Evolutionary conservation across 352 stramenopile species (phyloP).

Genomic region (Phytophthora rubi): DNA sequence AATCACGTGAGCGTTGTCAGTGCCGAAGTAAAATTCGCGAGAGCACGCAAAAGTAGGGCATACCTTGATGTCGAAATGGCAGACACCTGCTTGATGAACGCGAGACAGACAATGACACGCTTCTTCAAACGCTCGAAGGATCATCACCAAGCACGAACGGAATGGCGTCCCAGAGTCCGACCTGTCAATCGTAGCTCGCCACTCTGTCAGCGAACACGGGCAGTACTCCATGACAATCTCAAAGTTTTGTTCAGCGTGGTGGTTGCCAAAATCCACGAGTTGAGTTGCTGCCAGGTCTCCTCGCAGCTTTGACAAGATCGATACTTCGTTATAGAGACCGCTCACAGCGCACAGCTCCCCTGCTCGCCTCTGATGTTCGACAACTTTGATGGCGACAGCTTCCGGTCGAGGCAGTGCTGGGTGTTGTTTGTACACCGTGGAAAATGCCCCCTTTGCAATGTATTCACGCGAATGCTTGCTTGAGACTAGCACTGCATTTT

Average conservation of each 20-base stretch:
- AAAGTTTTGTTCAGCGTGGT: slow-evolving; percentile 44
- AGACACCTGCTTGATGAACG: slow-evolving; percentile 53
- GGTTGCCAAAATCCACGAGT: slow-evolving; percentile 67
- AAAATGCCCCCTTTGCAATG: slow-evolving; percentile 58
- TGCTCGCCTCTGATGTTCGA: slow-evolving; percentile 47
- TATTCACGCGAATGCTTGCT: slow-evolving; percentile 33
- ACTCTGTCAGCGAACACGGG: slow-evolving; percentile 56
- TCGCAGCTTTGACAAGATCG: slow-evolving; percentile 52
- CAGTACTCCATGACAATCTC: slow-evolving; percentile 72
- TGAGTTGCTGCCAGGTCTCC: slow-evolving; percentile 59
- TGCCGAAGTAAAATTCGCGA: neutral
- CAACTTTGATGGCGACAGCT: slow-evolving; percentile 58
- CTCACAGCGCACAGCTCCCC: slow-evolving; percentile 52
- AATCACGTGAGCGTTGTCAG: neutral
- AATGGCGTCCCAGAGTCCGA: slow-evolving; percentile 31
- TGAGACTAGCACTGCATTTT: neutral
- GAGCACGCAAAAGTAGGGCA: neutral
- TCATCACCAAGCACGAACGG: slow-evolving; percentile 47
- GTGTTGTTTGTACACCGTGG: slow-evolving; percentile 48
- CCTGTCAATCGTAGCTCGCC: slow-evolving; percentile 23
- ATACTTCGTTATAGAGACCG: slow-evolving; percentile 62
- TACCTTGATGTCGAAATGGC: slow-evolving; percentile 80
- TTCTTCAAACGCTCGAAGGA: slow-evolving; percentile 52
- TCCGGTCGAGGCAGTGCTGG: slow-evolving; percentile 19
- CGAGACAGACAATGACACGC: slow-evolving; percentile 39